Conservation (phyloP, 345 rosid species). For the Cardamine resedifolia region DNA sequence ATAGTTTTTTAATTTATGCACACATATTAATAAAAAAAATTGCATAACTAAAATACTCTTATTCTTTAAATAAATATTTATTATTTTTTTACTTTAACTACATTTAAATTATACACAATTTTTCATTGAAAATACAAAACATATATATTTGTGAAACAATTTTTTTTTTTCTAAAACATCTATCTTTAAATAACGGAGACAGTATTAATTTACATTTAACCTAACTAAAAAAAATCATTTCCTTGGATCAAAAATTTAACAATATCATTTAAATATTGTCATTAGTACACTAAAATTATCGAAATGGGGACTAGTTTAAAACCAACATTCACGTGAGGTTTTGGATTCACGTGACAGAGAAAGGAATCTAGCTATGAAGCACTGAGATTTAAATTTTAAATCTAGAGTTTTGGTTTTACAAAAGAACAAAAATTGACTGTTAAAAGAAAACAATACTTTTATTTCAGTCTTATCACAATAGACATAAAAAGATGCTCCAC, state of each 20-base stretch:
- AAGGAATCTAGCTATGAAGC: conserved; percentile 36
- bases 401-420: conserved; percentile 17
- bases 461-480: background rate
- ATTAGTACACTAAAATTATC: conserved; percentile 3
- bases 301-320: conserved; percentile 20
- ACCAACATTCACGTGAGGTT: conserved; percentile 32
- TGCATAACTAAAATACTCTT: too few species aligned
- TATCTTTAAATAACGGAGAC: too few species aligned
- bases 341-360: conserved; percentile 36
- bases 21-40: too few species aligned
- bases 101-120: too few species aligned
- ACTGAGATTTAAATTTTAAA: conserved; percentile 36
- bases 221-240: too few species aligned
- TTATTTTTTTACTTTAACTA: too few species aligned
- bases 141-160: too few species aligned
- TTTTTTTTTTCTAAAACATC: too few species aligned
- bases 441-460: background rate
- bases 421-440: conserved; percentile 23
- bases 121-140: too few species aligned
- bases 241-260: background rate
- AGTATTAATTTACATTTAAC: background rate
- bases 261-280: background rate
- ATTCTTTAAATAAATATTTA: too few species aligned
- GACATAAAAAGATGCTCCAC: conserved; percentile 31
- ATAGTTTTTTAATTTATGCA: too few species aligned